phyloP scores from a whole-genome alignment of 768 basidiomycete genomes.

The Terana coerulea region DNA sequence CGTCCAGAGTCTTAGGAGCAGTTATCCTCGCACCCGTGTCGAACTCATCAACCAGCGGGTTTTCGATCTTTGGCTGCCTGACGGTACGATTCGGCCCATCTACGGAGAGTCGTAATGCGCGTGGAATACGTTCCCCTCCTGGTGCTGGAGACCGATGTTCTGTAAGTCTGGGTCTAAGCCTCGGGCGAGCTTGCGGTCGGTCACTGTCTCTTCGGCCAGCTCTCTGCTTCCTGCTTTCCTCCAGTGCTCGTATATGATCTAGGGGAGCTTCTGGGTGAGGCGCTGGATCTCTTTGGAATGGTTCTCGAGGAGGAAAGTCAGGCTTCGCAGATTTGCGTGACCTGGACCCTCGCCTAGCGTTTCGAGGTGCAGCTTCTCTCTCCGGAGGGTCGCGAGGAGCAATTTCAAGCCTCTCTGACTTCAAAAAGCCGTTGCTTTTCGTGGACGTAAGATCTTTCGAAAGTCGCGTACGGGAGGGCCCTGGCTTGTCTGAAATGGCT shows the following conservation, averaged over 20 bases:
- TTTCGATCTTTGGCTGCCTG: constrained; percentile 16
- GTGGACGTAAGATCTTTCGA: constrained; percentile 21
- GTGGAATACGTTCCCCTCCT: background rate
- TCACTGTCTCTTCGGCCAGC: too few relatives aligned
- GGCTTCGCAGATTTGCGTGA: background rate
- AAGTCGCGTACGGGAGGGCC: constrained; percentile 21
- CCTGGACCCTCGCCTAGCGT: too few relatives aligned
- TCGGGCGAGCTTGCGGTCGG: too few relatives aligned
- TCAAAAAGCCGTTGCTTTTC: background rate
- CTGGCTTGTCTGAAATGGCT: background rate
- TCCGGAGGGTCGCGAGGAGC: constrained; percentile 11
- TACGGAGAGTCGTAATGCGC: background rate
- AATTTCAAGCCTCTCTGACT: constrained; percentile 13
- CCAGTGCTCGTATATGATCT: too few relatives aligned
- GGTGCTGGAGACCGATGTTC: too few relatives aligned
- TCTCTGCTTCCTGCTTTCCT: too few relatives aligned
- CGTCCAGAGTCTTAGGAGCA: constrained; percentile 29
- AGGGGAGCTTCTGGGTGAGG: constrained; percentile 20
- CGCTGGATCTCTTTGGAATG: constrained; percentile 16
- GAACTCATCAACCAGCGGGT: constrained; percentile 34
- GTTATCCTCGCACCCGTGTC: constrained; percentile 28
- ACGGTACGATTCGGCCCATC: too few relatives aligned
- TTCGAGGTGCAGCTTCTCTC: background rate
- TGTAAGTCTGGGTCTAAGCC: too few relatives aligned
- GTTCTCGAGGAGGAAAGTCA: background rate